Evolutionary conservation across 2,329 filamentous ascomycete species (phyloP), one percentile per base, ranked within the genome.

Genomic region (Claviceps digitariae): DNA sequence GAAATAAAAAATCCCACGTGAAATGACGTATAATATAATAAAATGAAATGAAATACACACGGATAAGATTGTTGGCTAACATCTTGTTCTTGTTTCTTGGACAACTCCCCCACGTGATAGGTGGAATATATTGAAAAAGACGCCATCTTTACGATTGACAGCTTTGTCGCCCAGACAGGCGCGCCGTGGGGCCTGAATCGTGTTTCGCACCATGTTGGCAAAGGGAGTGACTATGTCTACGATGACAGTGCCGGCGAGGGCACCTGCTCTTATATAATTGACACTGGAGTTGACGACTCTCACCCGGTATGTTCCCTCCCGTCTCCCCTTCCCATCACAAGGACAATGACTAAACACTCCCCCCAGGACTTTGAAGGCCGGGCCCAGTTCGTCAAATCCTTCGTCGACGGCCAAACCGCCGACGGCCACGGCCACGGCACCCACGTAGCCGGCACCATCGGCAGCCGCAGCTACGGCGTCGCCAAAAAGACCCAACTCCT

Each of bases 201-300:
- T 7, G 59, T 71, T 44, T 70, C 68, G 10, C 64, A 62, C 59
- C 58, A 59, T 10, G 21, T 27, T 3, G 23, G 15, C 60, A 8
- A 57, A 59, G 0, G 59, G 58, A 57, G 54, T 2, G 51, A 55
- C 17, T 71, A 69, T 56, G 54, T 59, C 51, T 71, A 67, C 54
- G 67, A 71, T 48, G 57, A 63, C 4, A 67, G 57, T 15, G 69
- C 69, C 1, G 72, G 70, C 8, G 60, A 61, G 44, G 71, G 67
- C 8, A 69, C 68, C 2, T 74, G 67, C 48, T 66, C 68, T 23
- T 75, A 74, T 57, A 64, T 74, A 25, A 66, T 74, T 41, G 72
- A 74, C 59, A 68, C 69, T 8, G 71, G 72, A 10, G 67, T 72
- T 51, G 60, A 58, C 40, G 38, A 56, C 4, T 56, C 58, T 5